Base-by-base conservation (phyloP, 2,329 filamentous ascomycete genomes). In the Claviceps lovelessii region DNA sequence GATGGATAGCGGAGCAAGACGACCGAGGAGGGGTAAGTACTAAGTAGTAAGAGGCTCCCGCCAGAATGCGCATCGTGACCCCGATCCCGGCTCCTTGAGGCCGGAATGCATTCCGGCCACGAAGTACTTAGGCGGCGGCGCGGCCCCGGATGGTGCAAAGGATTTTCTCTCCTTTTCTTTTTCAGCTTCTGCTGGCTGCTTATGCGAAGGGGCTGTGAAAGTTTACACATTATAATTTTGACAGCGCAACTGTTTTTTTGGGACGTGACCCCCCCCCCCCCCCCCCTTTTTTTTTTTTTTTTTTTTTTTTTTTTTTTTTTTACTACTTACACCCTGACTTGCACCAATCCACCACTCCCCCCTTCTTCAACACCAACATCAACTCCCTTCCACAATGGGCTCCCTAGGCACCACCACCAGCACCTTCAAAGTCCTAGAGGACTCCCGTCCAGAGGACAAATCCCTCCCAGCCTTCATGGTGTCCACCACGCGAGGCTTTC, bases 401-500 rank as follows among this genome's bases (percentile, higher is more conserved):
- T 74, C 72, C 57, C 61, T 74, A 54, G 60, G 62, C 46, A 61
- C 63, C 56, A 61, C 63, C 56, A 58, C 57, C 31, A 55, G 60
- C 42, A 64, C 67, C 56, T 86, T 87, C 66, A 70, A 75, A 54
- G 78, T 88, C 69, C 74, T 88, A 47, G 71, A 75, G 55, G 83
- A 86, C 70, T 77, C 81, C 56, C 74, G 70, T 65, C 80, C 82
- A 1, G 68, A 81, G 57, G 81, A 87, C 67, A 77, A 65, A 54
- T 77, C 80, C 47, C 73, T 88, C 33, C 83, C 83, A 6, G 81
- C 85, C 61, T 90, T 90, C 73, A 88, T 88, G 81, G 85, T 90
- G 44, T 88, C 85, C 48, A 88, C 81, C 28, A 79, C 80, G 4
- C 76, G 85, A 56, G 86, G 86, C 52, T 91, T 90, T 68, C 75